Evolutionary conservation across 768 basidiomycete species (phyloP).

Genomic region (Calvatia gigantea): DNA sequence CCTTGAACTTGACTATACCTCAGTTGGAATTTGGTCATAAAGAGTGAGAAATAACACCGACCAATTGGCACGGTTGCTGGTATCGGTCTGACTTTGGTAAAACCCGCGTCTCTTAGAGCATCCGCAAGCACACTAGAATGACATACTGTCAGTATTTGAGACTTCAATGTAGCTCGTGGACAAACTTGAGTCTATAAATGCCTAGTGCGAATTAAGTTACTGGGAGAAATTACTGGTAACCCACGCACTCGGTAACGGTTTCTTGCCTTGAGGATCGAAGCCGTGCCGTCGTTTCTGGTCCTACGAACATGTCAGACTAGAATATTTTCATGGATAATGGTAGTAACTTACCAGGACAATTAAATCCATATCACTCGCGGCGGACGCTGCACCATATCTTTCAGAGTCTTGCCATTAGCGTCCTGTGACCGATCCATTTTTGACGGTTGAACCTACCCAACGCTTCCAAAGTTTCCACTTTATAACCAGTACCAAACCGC

Average conservation of each 20-base stretch:
- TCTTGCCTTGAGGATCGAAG: conserved; percentile 6
- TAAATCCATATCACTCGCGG: conserved; percentile 47
- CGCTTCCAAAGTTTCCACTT: conserved; percentile 43
- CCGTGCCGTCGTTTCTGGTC: conserved; percentile 21
- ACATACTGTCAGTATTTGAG: neutral
- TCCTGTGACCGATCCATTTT: neutral
- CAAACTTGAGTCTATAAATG: conserved; percentile 27
- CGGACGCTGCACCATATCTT: conserved; percentile 40
- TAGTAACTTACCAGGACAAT: conserved; percentile 41
- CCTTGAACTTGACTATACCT: conserved; percentile 46
- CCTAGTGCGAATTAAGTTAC: conserved; percentile 12
- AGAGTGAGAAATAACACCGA: conserved; percentile 13
- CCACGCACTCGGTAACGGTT: conserved; percentile 10
- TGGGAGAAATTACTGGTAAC: neutral
- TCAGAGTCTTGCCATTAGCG: neutral
- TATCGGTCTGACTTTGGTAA: conserved; percentile 26
- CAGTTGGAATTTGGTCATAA: neutral
- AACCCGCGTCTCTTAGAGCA: conserved; percentile 29
- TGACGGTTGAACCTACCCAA: conserved; percentile 19
- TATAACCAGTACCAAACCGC: conserved; percentile 29
- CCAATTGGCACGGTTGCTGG: conserved; percentile 44
- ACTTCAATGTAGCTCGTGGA: neutral
- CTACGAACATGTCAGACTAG: conserved; percentile 13
- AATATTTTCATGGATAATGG: neutral
- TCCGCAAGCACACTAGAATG: conserved; percentile 26